Conservation (phyloP, 2,329 filamentous ascomycete species). For the Triangularia setosa region DNA sequence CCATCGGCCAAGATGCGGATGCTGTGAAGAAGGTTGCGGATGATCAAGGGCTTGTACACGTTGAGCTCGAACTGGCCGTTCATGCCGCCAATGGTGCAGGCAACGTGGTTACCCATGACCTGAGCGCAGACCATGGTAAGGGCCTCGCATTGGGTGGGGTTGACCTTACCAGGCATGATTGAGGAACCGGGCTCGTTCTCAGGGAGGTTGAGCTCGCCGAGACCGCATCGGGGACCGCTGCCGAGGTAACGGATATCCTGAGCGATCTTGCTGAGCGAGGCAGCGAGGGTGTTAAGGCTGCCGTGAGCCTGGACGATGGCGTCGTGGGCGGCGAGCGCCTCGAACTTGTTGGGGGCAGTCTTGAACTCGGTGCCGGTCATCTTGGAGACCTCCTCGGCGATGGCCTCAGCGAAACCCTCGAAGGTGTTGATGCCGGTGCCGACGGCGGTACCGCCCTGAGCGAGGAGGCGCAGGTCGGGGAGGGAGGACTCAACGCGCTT, state of each 20-base stretch:
- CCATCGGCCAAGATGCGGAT: slow-evolving; percentile 81
- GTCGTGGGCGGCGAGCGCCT: slow-evolving; percentile 92
- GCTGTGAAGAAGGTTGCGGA: slow-evolving; percentile 92
- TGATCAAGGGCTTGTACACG: slow-evolving; percentile 97
- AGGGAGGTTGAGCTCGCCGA: slow-evolving; percentile 87
- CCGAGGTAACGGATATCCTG: slow-evolving; percentile 97
- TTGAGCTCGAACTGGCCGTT: slow-evolving; percentile 99
- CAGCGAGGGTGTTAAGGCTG: slow-evolving; percentile 86
- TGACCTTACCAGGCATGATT: slow-evolving; percentile 99
- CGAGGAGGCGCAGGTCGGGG: slow-evolving; percentile 79
- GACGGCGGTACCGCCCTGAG: slow-evolving; percentile 94
- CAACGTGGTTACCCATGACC: slow-evolving; percentile 96
- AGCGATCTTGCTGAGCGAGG: slow-evolving; percentile 93
- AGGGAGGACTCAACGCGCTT: slow-evolving; percentile 79
- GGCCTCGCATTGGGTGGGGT: slow-evolving; percentile 96
- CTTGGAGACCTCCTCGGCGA: slow-evolving; percentile 85
- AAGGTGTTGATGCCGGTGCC: slow-evolving; percentile 98
- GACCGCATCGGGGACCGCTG: slow-evolving; percentile 89
- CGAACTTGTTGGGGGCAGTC: slow-evolving; percentile 98
- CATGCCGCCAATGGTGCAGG: slow-evolving; percentile 89
- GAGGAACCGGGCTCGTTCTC: slow-evolving; percentile 98
- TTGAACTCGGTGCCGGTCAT: slow-evolving; percentile 92
- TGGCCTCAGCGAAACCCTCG: slow-evolving; percentile 88
- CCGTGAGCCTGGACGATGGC: slow-evolving; percentile 93
- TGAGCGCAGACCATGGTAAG: slow-evolving; percentile 97